Percentiles rank a stretch among this genome's conserved stretches.
Conservation (phyloP, 148 eudicot species). For the Rhododendron mucronatum region DNA sequence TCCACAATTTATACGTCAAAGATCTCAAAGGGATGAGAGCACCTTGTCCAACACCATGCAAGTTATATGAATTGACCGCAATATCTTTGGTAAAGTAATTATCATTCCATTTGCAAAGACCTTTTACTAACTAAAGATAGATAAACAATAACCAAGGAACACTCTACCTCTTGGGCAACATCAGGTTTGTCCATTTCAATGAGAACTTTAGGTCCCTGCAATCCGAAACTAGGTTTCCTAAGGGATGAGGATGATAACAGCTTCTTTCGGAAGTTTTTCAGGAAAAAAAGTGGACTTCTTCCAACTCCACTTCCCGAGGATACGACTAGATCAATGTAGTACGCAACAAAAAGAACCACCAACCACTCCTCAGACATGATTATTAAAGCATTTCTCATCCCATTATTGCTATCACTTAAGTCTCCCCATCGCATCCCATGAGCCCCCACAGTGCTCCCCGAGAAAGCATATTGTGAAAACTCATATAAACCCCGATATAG, state of each 20-base stretch:
- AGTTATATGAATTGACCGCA: neutral
- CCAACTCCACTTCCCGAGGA: slow-evolving; percentile 60
- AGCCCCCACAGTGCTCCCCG: slow-evolving; percentile 49
- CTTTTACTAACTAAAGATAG: neutral
- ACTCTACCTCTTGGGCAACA: slow-evolving; percentile 76
- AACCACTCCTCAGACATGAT: slow-evolving; percentile 80
- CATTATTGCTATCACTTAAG: slow-evolving; percentile 57
- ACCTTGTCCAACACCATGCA: neutral
- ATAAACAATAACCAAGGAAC: slow-evolving; percentile 2
- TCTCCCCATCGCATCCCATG: slow-evolving; percentile 85
- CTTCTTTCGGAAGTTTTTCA: slow-evolving; percentile 40
- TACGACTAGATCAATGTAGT: slow-evolving; percentile 60
- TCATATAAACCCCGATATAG: slow-evolving; percentile 79
- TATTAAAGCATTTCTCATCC: slow-evolving; percentile 61
- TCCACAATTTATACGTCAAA: neutral
- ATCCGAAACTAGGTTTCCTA: slow-evolving; percentile 44
- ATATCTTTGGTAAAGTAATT: neutral
- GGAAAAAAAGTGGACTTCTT: slow-evolving; percentile 53
- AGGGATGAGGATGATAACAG: slow-evolving; percentile 30
- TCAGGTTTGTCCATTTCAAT: slow-evolving; percentile 81
- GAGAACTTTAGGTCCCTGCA: slow-evolving; percentile 63
- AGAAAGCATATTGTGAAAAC: slow-evolving; percentile 57
- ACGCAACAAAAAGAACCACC: slow-evolving; percentile 61
- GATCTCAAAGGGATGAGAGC: neutral
- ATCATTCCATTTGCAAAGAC: neutral